These are phyloP conservation scores for Ceratocystis diversiconidia DNA, from an alignment of 2,329 filamentous ascomycete species.

Conservation along the genomic window DNA sequence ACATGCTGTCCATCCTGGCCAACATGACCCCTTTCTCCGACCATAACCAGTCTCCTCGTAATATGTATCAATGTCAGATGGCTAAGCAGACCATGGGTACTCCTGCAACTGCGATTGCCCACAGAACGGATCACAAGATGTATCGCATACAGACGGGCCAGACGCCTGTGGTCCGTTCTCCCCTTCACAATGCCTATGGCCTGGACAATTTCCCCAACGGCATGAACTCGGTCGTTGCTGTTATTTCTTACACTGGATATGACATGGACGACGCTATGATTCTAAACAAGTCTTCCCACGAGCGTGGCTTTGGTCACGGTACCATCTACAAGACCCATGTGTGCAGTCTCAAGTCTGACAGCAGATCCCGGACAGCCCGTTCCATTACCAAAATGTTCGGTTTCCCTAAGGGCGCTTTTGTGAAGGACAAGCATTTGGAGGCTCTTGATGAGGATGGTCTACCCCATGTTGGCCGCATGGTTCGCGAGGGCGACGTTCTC, in stretches of 20 bases:
- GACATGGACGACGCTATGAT: slow-evolving; percentile 99
- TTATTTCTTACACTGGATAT: slow-evolving; percentile 97
- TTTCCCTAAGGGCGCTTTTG: slow-evolving; percentile 63
- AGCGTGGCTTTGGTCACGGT: slow-evolving; percentile 87
- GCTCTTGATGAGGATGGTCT: slow-evolving; percentile 79
- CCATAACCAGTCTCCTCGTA: slow-evolving; percentile 95
- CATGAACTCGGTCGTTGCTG: slow-evolving; percentile 86
- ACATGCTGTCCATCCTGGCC: slow-evolving; percentile 92
- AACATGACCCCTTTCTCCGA: slow-evolving; percentile 99
- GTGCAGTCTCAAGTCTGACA: slow-evolving; percentile 69
- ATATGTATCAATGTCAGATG: slow-evolving; percentile 99
- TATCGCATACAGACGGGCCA: slow-evolving; percentile 92
- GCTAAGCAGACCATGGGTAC: slow-evolving; percentile 99
- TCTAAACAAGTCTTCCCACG: slow-evolving; percentile 90
- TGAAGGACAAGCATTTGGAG: slow-evolving; percentile 55
- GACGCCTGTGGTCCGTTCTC: slow-evolving; percentile 81
- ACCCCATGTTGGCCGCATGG: slow-evolving; percentile 61
- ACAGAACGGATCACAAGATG: slow-evolving; percentile 93
- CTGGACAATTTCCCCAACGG: slow-evolving; percentile 98
- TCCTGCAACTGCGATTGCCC: slow-evolving; percentile 66
- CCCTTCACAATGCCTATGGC: slow-evolving; percentile 88
- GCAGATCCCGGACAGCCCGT: slow-evolving; percentile 49
- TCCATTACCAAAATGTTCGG: slow-evolving; percentile 75
- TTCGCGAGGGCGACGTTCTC: slow-evolving; percentile 70
- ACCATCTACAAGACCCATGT: slow-evolving; percentile 98